Evolutionary conservation across 768 basidiomycete species (phyloP).

Genomic region (Porpolomopsis calyptriformis): DNA sequence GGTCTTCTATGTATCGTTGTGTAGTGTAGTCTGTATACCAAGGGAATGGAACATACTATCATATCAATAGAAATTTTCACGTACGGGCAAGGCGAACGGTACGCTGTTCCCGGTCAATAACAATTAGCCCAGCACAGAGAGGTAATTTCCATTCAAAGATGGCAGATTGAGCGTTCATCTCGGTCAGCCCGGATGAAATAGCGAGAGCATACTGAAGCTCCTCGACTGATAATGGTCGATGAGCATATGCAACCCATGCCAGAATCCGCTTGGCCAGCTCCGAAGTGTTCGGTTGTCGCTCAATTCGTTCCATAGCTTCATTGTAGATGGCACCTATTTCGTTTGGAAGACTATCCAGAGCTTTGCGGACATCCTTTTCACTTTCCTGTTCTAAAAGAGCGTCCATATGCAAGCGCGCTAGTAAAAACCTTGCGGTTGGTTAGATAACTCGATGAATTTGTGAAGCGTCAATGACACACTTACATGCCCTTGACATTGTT

Average conservation of each 20-base stretch:
- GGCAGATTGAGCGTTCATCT: not conserved
- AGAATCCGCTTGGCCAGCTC: constrained; percentile 2
- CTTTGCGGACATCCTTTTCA: not conserved
- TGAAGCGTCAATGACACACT: too few relatives aligned
- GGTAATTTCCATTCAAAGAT: not conserved
- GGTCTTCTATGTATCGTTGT: not conserved
- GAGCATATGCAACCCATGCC: constrained; percentile 6
- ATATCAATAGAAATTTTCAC: not conserved
- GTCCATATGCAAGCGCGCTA: too few relatives aligned
- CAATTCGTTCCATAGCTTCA: constrained; percentile 8
- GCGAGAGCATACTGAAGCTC: constrained; percentile 9
- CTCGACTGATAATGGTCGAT: constrained; percentile 4
- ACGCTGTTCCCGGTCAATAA: not conserved
- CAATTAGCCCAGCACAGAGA: constrained; percentile 1
- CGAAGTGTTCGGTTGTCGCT: constrained; percentile 3
- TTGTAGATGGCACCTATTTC: not conserved
- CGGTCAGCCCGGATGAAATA: not conserved
- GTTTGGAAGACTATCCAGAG: constrained; percentile 1
- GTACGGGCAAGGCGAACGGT: constrained; percentile 2
- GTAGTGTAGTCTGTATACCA: constrained; percentile 1
- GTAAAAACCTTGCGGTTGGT: too few relatives aligned
- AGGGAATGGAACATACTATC: not conserved
- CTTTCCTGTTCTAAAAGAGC: not conserved
- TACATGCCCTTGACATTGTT: too few relatives aligned
- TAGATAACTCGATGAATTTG: too few relatives aligned